phyloP scores from a whole-genome alignment of 2,329 filamentous ascomycete species.

The Onygenales sp. region DNA sequence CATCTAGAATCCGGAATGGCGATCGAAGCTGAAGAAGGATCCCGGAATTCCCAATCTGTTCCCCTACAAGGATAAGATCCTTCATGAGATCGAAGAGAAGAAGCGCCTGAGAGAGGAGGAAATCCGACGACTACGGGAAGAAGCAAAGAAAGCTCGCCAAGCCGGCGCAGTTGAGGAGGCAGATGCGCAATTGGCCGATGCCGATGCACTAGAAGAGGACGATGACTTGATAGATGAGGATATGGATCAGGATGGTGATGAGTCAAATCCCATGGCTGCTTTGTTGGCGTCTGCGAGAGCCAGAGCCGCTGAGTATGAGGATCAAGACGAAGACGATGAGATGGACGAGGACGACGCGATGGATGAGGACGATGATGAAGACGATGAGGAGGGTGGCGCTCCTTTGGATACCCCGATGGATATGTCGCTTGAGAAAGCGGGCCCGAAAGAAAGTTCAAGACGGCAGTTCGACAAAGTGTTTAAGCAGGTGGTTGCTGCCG shows the following conservation, averaged over 20 bases:
- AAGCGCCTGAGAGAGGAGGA: conserved; percentile 75
- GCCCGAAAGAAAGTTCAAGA: conserved; percentile 55
- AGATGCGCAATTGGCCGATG: conserved; percentile 25
- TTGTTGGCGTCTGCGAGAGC: conserved; percentile 73
- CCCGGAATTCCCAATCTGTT: conserved; percentile 96
- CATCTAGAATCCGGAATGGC: conserved; percentile 79
- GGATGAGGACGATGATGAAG: conserved; percentile 36
- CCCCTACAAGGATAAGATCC: conserved; percentile 91
- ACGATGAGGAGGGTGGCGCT: conserved; percentile 40
- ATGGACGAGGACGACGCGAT: conserved; percentile 35
- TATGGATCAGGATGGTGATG: conserved; percentile 54
- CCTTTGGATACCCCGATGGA: conserved; percentile 42
- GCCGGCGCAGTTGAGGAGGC: conserved; percentile 21
- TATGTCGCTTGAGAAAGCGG: conserved; percentile 31
- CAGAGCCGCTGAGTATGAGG: conserved; percentile 66
- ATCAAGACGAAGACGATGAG: conserved; percentile 50
- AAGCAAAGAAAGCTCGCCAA: conserved; percentile 43
- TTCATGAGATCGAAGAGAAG: conserved; percentile 89
- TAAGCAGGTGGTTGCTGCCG: conserved; percentile 80
- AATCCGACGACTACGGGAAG: conserved; percentile 57
- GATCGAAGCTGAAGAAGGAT: conserved; percentile 91
- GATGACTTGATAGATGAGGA: conserved; percentile 43
- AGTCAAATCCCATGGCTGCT: conserved; percentile 84
- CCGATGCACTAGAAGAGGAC: conserved; percentile 24
- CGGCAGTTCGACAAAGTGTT: conserved; percentile 93